Conservation (phyloP, 2,329 filamentous ascomycete species). For the Aspergillus neoniger region DNA sequence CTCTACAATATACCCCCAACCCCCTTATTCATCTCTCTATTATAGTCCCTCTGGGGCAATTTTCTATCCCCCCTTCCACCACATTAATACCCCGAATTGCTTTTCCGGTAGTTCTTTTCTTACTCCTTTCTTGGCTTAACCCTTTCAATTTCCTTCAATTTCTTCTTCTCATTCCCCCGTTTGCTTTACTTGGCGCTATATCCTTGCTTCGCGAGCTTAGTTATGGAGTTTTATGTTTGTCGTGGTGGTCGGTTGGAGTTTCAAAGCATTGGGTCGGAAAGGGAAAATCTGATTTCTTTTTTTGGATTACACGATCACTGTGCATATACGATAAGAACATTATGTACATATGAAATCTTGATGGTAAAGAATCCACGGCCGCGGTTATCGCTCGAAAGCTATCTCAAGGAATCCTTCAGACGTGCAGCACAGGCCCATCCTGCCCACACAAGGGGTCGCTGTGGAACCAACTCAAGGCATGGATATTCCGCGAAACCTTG, state of each 20-base stretch:
- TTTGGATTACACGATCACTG: slow-evolving; percentile 12
- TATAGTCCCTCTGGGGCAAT: not conserved
- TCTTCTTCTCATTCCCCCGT: not conserved
- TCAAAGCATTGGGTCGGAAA: slow-evolving; percentile 1
- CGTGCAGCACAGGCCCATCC: slow-evolving; percentile 53
- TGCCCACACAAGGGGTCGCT: slow-evolving; percentile 63
- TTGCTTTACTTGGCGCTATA: not conserved
- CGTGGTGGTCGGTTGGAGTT: not conserved
- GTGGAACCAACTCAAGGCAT: slow-evolving; percentile 57
- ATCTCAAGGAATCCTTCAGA: slow-evolving; percentile 20
- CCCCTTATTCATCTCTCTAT: not conserved
- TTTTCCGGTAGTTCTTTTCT: not conserved
- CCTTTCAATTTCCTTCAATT: not conserved
- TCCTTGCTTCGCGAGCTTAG: not conserved
- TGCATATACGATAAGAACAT: slow-evolving; percentile 16
- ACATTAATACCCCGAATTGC: not conserved
- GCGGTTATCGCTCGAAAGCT: not conserved
- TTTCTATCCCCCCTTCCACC: not conserved
- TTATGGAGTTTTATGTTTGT: not conserved
- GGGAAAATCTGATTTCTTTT: not conserved
- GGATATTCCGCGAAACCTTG: slow-evolving; percentile 52
- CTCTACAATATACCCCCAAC: not conserved
- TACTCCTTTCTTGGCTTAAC: slow-evolving; percentile 3
- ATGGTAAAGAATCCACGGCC: not conserved
- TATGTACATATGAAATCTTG: slow-evolving; percentile 12